phyloP scores from a whole-genome alignment of 106 monocot genomes.

The Dendrobium huoshanense region DNA sequence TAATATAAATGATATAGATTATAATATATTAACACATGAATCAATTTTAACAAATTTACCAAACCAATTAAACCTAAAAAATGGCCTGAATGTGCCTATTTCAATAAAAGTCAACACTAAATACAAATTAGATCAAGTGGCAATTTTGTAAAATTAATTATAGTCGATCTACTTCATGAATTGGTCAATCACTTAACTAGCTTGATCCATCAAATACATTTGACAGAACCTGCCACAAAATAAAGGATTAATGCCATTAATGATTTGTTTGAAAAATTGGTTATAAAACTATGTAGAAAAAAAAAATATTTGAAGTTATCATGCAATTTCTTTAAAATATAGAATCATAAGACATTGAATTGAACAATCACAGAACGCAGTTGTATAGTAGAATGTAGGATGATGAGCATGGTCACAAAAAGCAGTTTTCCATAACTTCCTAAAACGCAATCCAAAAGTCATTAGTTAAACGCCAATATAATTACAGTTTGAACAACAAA shows the following conservation, averaged over 20 bases:
- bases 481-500: too few relatives aligned
- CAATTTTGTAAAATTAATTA: neutral
- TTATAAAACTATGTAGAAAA: too few relatives aligned
- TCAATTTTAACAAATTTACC: neutral
- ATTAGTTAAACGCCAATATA: too few relatives aligned
- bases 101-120: neutral
- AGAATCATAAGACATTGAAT: too few relatives aligned
- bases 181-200: neutral
- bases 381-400: too few relatives aligned
- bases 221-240: neutral
- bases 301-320: too few relatives aligned
- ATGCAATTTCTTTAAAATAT: too few relatives aligned
- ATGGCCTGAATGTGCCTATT: neutral
- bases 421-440: too few relatives aligned
- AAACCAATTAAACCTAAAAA: neutral
- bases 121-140: neutral
- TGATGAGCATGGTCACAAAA: too few relatives aligned
- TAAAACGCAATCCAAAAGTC: too few relatives aligned
- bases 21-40: neutral
- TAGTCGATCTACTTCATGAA: neutral
- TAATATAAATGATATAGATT: neutral
- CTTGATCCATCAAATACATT: neutral
- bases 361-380: too few relatives aligned
- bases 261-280: too few relatives aligned
- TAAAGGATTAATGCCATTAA: neutral